Evolutionary conservation across 441 rosid species (phyloP).

Genomic region (Populus tomentosa): DNA sequence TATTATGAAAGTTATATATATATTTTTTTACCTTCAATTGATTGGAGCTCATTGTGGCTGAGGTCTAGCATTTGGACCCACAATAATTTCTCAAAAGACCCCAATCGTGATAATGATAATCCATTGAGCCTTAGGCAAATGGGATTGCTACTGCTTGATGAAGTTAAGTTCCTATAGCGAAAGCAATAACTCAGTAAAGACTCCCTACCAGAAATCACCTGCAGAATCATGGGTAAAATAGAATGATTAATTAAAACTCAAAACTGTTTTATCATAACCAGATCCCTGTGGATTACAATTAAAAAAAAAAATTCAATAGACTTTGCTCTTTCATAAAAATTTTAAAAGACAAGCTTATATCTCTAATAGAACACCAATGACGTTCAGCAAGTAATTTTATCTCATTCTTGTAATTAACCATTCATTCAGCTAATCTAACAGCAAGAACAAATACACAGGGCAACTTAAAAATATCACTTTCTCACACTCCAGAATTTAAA

Average conservation of each 20-base stretch:
- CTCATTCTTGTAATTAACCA: neutral
- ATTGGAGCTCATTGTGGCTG: slow-evolving; percentile 73
- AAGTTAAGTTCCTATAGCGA: slow-evolving; percentile 28
- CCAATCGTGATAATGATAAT: slow-evolving; percentile 57
- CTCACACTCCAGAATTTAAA: neutral
- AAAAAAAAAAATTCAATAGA: neutral
- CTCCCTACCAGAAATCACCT: slow-evolving; percentile 60
- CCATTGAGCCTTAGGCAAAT: slow-evolving; percentile 62
- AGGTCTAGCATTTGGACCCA: slow-evolving; percentile 94
- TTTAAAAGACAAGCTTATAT: neutral
- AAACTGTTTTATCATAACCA: neutral
- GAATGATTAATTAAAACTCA: neutral
- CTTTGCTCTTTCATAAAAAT: no score
- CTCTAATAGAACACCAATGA: neutral
- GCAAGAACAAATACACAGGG: neutral
- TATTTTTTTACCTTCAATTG: slow-evolving; percentile 61
- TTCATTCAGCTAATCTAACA: neutral
- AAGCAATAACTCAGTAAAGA: slow-evolving; percentile 48
- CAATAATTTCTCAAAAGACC: slow-evolving; percentile 58
- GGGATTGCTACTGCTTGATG: slow-evolving; percentile 20
- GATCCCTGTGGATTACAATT: neutral
- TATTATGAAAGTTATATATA: neutral
- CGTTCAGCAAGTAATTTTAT: neutral
- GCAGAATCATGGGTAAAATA: slow-evolving; percentile 31
- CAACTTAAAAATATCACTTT: neutral